Conservation (phyloP, 2,329 filamentous ascomycete species). For the Parastagonospora nodorum region DNA sequence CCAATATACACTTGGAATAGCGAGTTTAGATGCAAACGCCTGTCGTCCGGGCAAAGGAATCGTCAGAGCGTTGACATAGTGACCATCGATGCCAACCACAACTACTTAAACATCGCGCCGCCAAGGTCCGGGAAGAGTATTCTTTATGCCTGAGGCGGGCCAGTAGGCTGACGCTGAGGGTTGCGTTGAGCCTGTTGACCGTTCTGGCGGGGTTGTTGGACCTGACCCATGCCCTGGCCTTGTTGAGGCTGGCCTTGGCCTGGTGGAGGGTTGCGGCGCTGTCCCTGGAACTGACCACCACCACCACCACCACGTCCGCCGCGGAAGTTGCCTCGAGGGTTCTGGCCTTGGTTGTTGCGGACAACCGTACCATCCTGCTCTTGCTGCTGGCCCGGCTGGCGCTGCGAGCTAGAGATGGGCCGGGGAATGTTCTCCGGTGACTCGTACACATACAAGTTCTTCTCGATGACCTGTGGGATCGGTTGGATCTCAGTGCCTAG, state of each 20-base stretch:
- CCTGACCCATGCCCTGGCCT: slow-evolving; percentile 13
- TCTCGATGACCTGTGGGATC: slow-evolving; percentile 94
- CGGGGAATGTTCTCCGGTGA: slow-evolving; percentile 93
- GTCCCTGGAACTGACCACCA: slow-evolving; percentile 39
- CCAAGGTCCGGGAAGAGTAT: slow-evolving; percentile 7
- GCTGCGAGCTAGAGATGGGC: slow-evolving; percentile 65
- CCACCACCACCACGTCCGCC: slow-evolving; percentile 44
- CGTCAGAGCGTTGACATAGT: slow-evolving; percentile 25
- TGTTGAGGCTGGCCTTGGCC: slow-evolving; percentile 23
- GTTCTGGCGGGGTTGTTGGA: slow-evolving; percentile 41
- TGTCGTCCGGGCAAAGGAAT: slow-evolving; percentile 37
- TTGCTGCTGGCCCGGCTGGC: slow-evolving; percentile 32
- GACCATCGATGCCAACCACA: slow-evolving; percentile 31
- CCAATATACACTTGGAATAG: slow-evolving; percentile 33
- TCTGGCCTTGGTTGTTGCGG: slow-evolving; percentile 30
- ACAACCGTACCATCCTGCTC: slow-evolving; percentile 31
- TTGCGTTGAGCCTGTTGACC: slow-evolving; percentile 43
- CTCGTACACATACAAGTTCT: slow-evolving; percentile 97
- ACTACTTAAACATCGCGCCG: slow-evolving; percentile 34
- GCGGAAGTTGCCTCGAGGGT: slow-evolving; percentile 35
- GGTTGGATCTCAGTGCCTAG: slow-evolving; percentile 96
- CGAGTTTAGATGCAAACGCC: slow-evolving; percentile 25
- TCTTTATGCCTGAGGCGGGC: slow-evolving; percentile 33
- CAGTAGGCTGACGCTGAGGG: slow-evolving; percentile 38
- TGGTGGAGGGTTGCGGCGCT: slow-evolving; percentile 32